These are phyloP conservation scores for Farysia itapuensis DNA, from an alignment of 1,284 basidiomycete genomes.

Conservation along the genomic window DNA sequence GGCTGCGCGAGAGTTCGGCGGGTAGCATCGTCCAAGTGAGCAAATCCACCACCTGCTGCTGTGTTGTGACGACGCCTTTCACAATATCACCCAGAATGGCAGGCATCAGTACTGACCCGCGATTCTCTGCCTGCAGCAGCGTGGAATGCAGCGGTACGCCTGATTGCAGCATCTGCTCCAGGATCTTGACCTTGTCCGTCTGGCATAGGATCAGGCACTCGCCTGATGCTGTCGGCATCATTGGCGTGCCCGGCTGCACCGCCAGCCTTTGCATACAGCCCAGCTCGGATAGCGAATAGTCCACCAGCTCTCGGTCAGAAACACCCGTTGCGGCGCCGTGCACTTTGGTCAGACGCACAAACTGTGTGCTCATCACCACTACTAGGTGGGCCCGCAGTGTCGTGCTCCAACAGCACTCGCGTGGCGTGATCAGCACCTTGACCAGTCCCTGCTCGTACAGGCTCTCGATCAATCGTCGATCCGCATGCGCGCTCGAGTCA, in stretches of 20 bases:
- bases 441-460: slow-evolving; percentile 80
- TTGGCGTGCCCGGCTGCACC: slow-evolving; percentile 65
- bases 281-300: slow-evolving; percentile 80
- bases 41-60: slow-evolving; percentile 67
- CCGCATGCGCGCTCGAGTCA: slow-evolving; percentile 70
- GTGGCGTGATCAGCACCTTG: slow-evolving; percentile 78
- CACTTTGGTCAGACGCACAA: slow-evolving; percentile 64
- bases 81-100: slow-evolving; percentile 37
- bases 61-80: slow-evolving; percentile 3
- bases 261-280: slow-evolving; percentile 89
- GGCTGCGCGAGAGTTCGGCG: slow-evolving; percentile 74
- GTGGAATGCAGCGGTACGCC: slow-evolving; percentile 87
- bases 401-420: slow-evolving; percentile 82
- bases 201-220: slow-evolving; percentile 76
- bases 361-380: slow-evolving; percentile 90
- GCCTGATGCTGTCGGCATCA: slow-evolving; percentile 32
- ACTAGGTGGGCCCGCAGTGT: slow-evolving; percentile 79
- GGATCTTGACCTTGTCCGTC: slow-evolving; percentile 81
- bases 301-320: slow-evolving; percentile 70
- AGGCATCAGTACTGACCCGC: slow-evolving; percentile 19
- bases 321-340: slow-evolving; percentile 10
- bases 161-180: slow-evolving; percentile 75
- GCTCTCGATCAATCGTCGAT: slow-evolving; percentile 77
- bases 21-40: slow-evolving; percentile 83
- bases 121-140: slow-evolving; percentile 65